Evolutionary conservation across 2,329 filamentous ascomycete genomes (phyloP), one percentile per base, ranked within the genome.

Genomic region (Ramularia endophylla): DNA sequence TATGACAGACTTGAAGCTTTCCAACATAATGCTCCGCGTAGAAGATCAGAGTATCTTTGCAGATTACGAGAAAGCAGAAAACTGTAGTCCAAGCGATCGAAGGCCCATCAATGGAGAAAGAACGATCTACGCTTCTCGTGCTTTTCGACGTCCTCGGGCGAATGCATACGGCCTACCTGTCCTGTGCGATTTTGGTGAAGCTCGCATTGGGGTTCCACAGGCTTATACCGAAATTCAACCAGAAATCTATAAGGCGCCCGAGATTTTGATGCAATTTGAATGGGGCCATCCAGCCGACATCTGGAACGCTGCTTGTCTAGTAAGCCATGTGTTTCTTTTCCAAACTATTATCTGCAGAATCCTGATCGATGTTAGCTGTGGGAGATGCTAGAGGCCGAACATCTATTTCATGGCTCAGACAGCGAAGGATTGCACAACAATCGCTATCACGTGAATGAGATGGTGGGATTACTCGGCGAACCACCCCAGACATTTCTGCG

Each of bases 341-440:
- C 8, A 7, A 13, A n/a, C 20, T 25, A 25, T 25, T 25, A 25
- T 25, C 22, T 25, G 22, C 22, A 25, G 22, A 19, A 30, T n/a
- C n/a, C 20, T 27, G n/a, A 12, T 32, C 12, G 18, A 17, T 12
- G 16, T 37, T 19, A 60, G 60, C 53, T 61, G 25, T 65, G 61
- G 61, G 55, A 63, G 19, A 28, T 62, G 4, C 63, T 60, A 33
- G 52, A 66, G 41, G 52, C 48, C 12, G 51, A 55, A n/a, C 54
- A 58, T 41, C 38, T 65, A 27, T 65, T 65, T 31, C 22, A 50
- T 47, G 54, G 54, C 17, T 39, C 46, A 7, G 50, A 58, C 38
- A 50, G 44, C 45, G 22, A 38, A 41, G 27, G 27, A 27, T 15
- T 27, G 13, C 28, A 46, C 29, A 32, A 31, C 4, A 34, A 38